These are phyloP conservation scores for Poa annua DNA, from an alignment of 176 grass and related monocot species.

Conservation along the genomic window DNA sequence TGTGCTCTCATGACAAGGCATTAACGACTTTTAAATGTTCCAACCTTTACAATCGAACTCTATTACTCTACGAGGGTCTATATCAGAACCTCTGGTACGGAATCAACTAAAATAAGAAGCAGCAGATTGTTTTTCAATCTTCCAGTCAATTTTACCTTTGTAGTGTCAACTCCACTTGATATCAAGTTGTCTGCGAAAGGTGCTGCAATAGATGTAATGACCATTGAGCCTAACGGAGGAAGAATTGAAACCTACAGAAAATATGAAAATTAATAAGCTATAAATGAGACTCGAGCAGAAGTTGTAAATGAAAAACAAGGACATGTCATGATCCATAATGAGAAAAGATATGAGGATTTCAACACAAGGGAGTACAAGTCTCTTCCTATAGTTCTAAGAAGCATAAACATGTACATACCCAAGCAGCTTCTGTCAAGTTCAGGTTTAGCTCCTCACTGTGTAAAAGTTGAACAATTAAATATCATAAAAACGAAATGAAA, in stretches of 20 bases:
- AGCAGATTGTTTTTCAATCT: not conserved
- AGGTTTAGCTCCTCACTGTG: constrained; percentile 87
- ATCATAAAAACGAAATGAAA: not conserved
- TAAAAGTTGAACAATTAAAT: constrained; percentile 36
- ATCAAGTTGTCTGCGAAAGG: constrained; percentile 96
- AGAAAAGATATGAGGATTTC: not conserved
- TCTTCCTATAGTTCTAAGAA: constrained; percentile 32
- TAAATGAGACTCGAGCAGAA: constrained; percentile 14
- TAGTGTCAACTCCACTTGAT: constrained; percentile 89
- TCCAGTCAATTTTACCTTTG: constrained; percentile 57
- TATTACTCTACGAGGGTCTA: not conserved
- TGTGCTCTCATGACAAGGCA: constrained; percentile 17
- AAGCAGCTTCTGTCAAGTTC: constrained; percentile 97
- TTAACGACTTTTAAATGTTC: not conserved
- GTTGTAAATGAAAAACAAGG: constrained; percentile 27
- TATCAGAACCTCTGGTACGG: not conserved
- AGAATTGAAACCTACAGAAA: constrained; percentile 84
- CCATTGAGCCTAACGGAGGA: constrained; percentile 90
- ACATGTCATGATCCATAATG: not conserved
- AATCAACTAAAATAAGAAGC: constrained; percentile 20
- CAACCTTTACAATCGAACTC: not conserved
- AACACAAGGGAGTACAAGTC: constrained; percentile 10
- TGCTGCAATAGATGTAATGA: constrained; percentile 90
- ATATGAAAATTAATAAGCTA: constrained; percentile 39
- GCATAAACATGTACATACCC: constrained; percentile 60